Percentiles rank a stretch among this genome's conserved stretches.
Evolutionary conservation across 352 stramenopile species (phyloP).

Genomic region (Sclerospora graminicola): DNA sequence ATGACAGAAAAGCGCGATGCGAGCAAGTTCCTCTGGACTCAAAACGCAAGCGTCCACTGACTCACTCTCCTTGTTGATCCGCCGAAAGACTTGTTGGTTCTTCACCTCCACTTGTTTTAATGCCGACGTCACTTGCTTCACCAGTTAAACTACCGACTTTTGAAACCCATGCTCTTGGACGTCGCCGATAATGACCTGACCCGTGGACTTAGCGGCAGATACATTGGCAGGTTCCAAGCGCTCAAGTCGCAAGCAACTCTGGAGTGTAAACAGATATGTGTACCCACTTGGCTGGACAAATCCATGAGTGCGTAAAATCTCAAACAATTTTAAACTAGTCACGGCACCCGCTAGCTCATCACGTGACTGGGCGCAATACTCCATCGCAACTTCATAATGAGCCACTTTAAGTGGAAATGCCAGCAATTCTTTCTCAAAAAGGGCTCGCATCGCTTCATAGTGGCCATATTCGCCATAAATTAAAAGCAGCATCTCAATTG

Average conservation of each 20-base stretch:
- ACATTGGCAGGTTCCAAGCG: slow-evolving; percentile 36
- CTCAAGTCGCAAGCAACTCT: slow-evolving; percentile 42
- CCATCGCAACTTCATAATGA: slow-evolving; percentile 66
- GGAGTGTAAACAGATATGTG: slow-evolving; percentile 62
- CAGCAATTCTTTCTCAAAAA: slow-evolving; percentile 42
- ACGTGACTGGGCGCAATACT: slow-evolving; percentile 34
- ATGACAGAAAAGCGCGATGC: no score
- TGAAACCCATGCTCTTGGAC: no score
- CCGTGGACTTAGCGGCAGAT: no score
- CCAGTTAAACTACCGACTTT: no score
- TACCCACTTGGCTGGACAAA: slow-evolving; percentile 70
- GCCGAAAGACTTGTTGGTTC: no score
- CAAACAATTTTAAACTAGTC: slow-evolving; percentile 58
- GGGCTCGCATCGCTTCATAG: slow-evolving; percentile 28
- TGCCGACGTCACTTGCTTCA: no score
- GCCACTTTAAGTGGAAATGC: slow-evolving; percentile 41
- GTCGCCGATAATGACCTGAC: no score
- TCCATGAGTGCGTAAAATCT: slow-evolving; percentile 47
- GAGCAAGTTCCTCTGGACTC: no score
- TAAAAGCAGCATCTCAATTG: slow-evolving; percentile 61
- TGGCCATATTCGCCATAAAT: slow-evolving; percentile 46
- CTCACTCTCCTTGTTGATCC: no score
- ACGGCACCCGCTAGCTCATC: slow-evolving; percentile 25
- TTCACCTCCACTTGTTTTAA: no score
- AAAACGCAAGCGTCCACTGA: no score